These are phyloP conservation scores for Graphium sp. DNA, from an alignment of 2,329 filamentous ascomycete species.

Conservation along the genomic window DNA sequence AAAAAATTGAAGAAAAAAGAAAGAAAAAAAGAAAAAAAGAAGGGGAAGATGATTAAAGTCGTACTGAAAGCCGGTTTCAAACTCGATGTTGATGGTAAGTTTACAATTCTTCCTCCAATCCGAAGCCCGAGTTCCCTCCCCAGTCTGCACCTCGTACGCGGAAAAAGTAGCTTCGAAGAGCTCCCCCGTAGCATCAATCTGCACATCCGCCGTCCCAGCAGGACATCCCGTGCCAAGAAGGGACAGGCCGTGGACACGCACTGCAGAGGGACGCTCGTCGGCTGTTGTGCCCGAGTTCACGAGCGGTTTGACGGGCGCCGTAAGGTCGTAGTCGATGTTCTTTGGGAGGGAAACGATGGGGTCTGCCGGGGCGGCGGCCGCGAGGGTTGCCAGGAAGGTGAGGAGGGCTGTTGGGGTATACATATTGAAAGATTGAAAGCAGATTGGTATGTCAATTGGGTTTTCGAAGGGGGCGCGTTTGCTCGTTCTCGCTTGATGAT, in stretches of 20 bases:
- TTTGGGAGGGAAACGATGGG: too few relatives aligned
- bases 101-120: constrained; percentile 13
- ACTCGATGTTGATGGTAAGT: constrained; percentile 11
- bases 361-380: too few relatives aligned
- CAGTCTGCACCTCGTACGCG: constrained; percentile 10
- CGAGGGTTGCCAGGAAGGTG: too few relatives aligned
- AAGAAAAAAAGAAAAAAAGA: background rate
- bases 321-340: too few relatives aligned
- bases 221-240: constrained; percentile 11
- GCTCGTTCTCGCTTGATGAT: too few relatives aligned
- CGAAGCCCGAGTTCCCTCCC: constrained; percentile 7
- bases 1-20: background rate
- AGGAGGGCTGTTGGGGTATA: too few relatives aligned
- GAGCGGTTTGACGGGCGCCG: too few relatives aligned
- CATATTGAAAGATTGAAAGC: too few relatives aligned
- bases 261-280: constrained; percentile 21
- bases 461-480: too few relatives aligned
- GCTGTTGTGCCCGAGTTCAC: too few relatives aligned
- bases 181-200: constrained; percentile 9
- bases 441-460: too few relatives aligned
- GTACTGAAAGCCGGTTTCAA: constrained; percentile 11
- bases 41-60: background rate
- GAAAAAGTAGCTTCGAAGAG: constrained; percentile 12
- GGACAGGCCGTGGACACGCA: constrained; percentile 9
- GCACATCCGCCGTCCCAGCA: constrained; percentile 9